Base-by-base conservation (phyloP, 495 filamentous ascomycete genomes). In the Cryomyces minteri region DNA sequence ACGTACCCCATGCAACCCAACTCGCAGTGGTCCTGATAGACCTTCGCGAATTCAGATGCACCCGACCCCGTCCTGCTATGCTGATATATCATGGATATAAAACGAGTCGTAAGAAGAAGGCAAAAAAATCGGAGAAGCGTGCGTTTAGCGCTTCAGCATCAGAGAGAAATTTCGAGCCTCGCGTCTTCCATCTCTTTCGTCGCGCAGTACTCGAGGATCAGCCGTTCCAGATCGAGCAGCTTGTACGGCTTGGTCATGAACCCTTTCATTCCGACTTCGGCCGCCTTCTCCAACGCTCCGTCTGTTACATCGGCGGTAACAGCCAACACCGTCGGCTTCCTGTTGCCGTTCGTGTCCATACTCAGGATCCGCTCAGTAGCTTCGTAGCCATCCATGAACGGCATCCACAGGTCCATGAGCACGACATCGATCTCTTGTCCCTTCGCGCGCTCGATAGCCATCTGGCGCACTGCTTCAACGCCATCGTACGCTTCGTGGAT, bases 351-450 rank as follows among this genome's bases (percentile, higher is more conserved):
- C 9, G 6, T 43, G 42, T 47, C 18, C 57, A 78, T 65, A 43
- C 67, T 59, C n/a, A 79, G 58, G 46, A 88, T 88, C 29, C 61
- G 60, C 42, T 71, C 66, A 0, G 82, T 75, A 5, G 82, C 82
- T 56, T 86, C 76, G 46, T 83, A 86, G 3, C 83, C 83, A 53
- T 88, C 82, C 74, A 85, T 82, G 46, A 74, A 67, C 2, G 82
- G 83, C 82, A 88, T 88, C 82, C 82, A 88, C 5, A 88, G 68
- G 58, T 88, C 82, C 83, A 88, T 88, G 30, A 86, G 58, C 18
- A 88, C 67, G 0, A 81, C 67, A 55, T 85, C 73, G 48, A 86
- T 74, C 5, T 63, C 52, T 44, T 53, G 43, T 37, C 58, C 45
- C 31, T 47, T 25, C 31, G 57, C n/a, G 14, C 61, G 52, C 6